Percentiles rank a stretch among this genome's conserved stretches.
phyloP scores from a whole-genome alignment of 83 land plant genomes.

The Thuja plicata region DNA sequence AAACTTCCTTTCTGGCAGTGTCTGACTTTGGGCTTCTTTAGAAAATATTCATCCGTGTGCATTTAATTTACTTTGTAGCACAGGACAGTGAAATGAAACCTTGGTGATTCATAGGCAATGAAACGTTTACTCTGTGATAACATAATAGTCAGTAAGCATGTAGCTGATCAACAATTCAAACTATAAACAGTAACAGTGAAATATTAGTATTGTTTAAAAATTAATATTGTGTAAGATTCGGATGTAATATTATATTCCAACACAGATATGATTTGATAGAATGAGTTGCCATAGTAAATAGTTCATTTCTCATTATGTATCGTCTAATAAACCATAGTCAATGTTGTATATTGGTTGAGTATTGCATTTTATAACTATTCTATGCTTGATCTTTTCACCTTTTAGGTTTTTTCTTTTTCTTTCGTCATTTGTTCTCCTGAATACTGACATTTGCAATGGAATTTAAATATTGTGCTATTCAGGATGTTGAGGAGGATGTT shows the following conservation, averaged over 20 bases:
- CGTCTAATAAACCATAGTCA: background rate
- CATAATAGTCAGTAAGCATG: too few relatives aligned
- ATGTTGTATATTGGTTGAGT: background rate
- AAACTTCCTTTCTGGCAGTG: too few relatives aligned
- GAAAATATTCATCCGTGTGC: too few relatives aligned
- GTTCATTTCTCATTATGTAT: background rate
- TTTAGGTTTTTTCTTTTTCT: background rate
- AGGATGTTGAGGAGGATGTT: constrained; percentile 97
- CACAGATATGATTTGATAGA: background rate
- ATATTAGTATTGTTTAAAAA: too few relatives aligned
- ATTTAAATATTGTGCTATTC: background rate
- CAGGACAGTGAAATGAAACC: too few relatives aligned
- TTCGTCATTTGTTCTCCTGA: background rate
- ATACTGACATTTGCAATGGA: background rate
- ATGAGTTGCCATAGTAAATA: background rate
- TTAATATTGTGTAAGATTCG: background rate
- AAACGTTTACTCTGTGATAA: too few relatives aligned
- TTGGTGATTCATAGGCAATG: too few relatives aligned
- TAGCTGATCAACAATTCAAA: too few relatives aligned
- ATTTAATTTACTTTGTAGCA: too few relatives aligned
- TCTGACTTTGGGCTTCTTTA: too few relatives aligned
- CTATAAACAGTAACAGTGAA: too few relatives aligned
- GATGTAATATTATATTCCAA: background rate
- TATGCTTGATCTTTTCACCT: background rate
- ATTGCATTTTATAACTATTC: background rate